A percentile compares a stretch with the other conserved stretches of the same genome.
Evolutionary conservation across 805 yeast species (phyloP).

Genomic region (Metschnikowia borealis): DNA sequence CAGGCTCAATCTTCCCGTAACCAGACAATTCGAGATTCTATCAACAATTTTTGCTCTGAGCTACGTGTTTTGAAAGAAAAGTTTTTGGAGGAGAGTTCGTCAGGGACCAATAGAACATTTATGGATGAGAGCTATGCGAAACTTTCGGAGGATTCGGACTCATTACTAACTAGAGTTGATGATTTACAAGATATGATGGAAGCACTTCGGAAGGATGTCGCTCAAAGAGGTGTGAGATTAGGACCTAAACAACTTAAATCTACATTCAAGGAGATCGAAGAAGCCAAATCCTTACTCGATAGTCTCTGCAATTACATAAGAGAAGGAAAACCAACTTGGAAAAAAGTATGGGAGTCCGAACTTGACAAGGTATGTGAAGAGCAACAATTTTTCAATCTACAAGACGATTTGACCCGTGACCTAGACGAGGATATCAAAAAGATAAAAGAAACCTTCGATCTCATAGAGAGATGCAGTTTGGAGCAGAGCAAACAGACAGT

Average conservation of each 20-base stretch:
- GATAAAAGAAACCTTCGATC: constrained; percentile 74
- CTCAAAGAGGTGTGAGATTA: constrained; percentile 83
- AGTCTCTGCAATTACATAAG: constrained; percentile 58
- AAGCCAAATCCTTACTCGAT: constrained; percentile 51
- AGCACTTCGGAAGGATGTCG: constrained; percentile 83
- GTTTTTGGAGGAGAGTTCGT: constrained; percentile 33
- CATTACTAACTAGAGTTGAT: constrained; percentile 73
- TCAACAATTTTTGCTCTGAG: constrained; percentile 42
- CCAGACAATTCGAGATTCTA: constrained; percentile 36
- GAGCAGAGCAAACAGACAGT: constrained; percentile 67
- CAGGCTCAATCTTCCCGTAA: constrained; percentile 51
- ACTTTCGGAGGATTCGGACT: constrained; percentile 74
- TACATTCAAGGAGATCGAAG: constrained; percentile 60
- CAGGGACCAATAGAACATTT: constrained; percentile 46
- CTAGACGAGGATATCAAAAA: constrained; percentile 75
- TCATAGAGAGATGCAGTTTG: constrained; percentile 76
- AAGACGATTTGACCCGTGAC: constrained; percentile 79
- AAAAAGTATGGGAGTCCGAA: constrained; percentile 86
- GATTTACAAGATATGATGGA: constrained; percentile 91
- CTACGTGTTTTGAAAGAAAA: constrained; percentile 50
- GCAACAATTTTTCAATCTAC: constrained; percentile 86
- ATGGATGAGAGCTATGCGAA: constrained; percentile 73
- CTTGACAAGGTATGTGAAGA: constrained; percentile 88
- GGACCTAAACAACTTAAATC: constrained; percentile 65
- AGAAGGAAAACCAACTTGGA: constrained; percentile 81